A percentile compares a stretch with the other conserved stretches of the same genome.
These are phyloP conservation scores for Suhomyces faveliae DNA, from an alignment of 805 yeast genomes.

Conservation along the genomic window DNA sequence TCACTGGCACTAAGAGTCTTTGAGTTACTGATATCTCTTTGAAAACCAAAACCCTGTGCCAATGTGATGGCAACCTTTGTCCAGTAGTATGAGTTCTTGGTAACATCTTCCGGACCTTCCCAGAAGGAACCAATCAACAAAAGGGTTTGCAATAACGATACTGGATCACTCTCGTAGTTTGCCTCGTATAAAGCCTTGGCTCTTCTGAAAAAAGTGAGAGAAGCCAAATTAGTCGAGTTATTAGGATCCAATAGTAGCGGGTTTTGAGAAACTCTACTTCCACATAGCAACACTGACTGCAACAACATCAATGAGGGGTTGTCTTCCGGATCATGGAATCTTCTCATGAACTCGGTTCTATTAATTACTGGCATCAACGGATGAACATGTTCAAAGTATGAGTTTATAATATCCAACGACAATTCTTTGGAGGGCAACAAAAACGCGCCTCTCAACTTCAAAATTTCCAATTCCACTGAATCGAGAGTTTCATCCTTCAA, in stretches of 20 bases:
- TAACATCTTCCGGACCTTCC: slow-evolving; percentile 71
- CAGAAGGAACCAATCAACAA: slow-evolving; percentile 65
- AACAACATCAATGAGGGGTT: slow-evolving; percentile 64
- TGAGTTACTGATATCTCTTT: slow-evolving; percentile 50
- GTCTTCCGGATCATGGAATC: slow-evolving; percentile 52
- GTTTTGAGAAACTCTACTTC: slow-evolving; percentile 58
- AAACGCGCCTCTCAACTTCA: slow-evolving; percentile 69
- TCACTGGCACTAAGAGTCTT: slow-evolving; percentile 38
- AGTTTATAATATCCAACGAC: slow-evolving; percentile 57
- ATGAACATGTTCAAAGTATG: slow-evolving; percentile 63
- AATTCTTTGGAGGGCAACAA: slow-evolving; percentile 59
- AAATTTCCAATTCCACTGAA: slow-evolving; percentile 61
- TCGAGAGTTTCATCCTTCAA: slow-evolving; percentile 39
- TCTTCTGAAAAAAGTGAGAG: slow-evolving; percentile 56
- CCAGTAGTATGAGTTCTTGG: slow-evolving; percentile 69
- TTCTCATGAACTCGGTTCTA: slow-evolving; percentile 57
- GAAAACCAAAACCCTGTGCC: slow-evolving; percentile 78
- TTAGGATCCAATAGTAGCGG: slow-evolving; percentile 50
- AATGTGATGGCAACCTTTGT: slow-evolving; percentile 64
- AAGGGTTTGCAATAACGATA: slow-evolving; percentile 59
- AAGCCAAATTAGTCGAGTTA: slow-evolving; percentile 53
- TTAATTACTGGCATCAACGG: slow-evolving; percentile 70
- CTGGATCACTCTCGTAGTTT: slow-evolving; percentile 63
- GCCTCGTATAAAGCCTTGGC: slow-evolving; percentile 76
- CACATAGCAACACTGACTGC: slow-evolving; percentile 68